Conservation (phyloP, 1,139 yeast species). For the Suhomyces taliae region DNA sequence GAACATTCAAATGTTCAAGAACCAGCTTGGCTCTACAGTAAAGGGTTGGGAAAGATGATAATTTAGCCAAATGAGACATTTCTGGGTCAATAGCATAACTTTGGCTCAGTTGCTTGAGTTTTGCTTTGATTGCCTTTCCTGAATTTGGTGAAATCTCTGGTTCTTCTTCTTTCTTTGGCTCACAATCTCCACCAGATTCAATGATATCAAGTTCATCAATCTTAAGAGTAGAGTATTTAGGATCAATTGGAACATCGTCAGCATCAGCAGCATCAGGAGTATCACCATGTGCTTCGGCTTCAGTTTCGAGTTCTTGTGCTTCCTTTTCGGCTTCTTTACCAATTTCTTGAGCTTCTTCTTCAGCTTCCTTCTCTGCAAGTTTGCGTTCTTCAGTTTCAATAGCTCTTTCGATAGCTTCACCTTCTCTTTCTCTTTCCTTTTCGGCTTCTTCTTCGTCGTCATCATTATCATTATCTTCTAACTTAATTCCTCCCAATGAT, state of each 20-base stretch:
- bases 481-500: background rate
- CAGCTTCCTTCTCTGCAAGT: background rate
- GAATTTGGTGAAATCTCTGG: slow-evolving; percentile 2
- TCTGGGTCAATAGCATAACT: slow-evolving; percentile 4
- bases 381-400: background rate
- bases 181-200: background rate
- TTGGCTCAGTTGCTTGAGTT: background rate
- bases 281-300: background rate
- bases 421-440: background rate
- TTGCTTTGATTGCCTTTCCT: slow-evolving; percentile 1
- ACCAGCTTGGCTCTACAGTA: slow-evolving; percentile 44
- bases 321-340: background rate
- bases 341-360: background rate
- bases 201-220: slow-evolving; percentile 1
- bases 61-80: slow-evolving; percentile 37
- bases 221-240: slow-evolving; percentile 2
- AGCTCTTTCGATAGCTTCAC: background rate
- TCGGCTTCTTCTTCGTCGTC: background rate
- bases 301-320: background rate
- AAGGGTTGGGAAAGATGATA: slow-evolving; percentile 34
- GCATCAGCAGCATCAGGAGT: background rate
- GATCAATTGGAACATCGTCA: slow-evolving; percentile 3
- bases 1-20: slow-evolving; percentile 27
- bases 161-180: too few relatives aligned
- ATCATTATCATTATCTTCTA: background rate